Evolutionary conservation across 2,329 filamentous ascomycete genomes (phyloP), one percentile per base, ranked within the genome.

Genomic region (Teratosphaeria pseudoeucalypti): DNA sequence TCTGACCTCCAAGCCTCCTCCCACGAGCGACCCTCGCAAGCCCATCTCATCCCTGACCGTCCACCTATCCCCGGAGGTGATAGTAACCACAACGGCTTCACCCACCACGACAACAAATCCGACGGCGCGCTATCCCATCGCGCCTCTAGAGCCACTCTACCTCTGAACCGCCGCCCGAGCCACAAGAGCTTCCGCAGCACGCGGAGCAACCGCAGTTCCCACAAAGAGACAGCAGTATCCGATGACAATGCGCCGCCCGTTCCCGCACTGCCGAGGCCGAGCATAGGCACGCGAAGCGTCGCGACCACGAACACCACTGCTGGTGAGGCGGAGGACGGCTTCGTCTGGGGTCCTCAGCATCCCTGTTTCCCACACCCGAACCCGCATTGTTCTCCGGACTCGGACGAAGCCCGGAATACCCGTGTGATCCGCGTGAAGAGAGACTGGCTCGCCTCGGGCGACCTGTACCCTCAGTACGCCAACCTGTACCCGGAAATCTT

Each of bases 401-500:
- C 90, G 7, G 79, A 83, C 14, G 85, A 95, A 64, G 90, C 90
- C 69, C 75, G 81, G 54, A 85, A 81, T 6, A 99, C 94, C 1
- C 87, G 92, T 59, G 89, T 99, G 64, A 96, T 99, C 68, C 87
- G 94, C 16, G 87, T 99, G 63, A 86, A 87, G 60, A 83, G 94
- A 52, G 94, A 99, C 74, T 99, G 92, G 66, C 86, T 97, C 75
- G 75, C 92, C 34, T 83, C 86, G 62, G 94, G 92, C 39, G 94
- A 99, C 73, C 78, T 96, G 32, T 92, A 92, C 1, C 94, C 94
- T 0, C 90, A 92, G 0, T 97, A 95, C 71, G 94, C 90, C 16
- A 96, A 97, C 68, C 79, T 96, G 2, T 99, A 99, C 69, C 94
- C 94, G 0, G 94, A 99, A 71, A 95, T 99, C 60, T 79, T 99